Base-by-base conservation (phyloP, 192 early-diverging fungal species). In the Allomyces javanicus region DNA sequence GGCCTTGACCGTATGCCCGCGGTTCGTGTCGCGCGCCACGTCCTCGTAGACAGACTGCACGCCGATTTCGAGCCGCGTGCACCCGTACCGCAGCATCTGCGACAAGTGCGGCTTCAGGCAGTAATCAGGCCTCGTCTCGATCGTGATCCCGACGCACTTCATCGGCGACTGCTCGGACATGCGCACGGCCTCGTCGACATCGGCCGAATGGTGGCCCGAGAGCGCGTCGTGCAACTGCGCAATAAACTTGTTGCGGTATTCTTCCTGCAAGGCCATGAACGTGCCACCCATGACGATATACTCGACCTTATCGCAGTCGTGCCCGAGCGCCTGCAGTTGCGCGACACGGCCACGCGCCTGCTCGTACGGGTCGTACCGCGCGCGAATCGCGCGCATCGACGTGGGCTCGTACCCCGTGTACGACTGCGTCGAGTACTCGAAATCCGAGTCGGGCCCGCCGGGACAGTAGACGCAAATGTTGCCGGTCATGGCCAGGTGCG, bases 331-430 rank as follows among this genome's bases (percentile, higher is more conserved):
- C 72, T 90, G 85, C 7, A 99, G 83, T 75, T 99, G 96, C 74
- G 96, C 94, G 21, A 97, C 83, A 19, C 96, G 86, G 9, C 92
- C 91, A 17, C 90, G 76, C 21, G 94, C 82, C 74, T 99, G 96
- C 73, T 99, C 96, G 66, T 86, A 92, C 9, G 96, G 96, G 73
- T 97, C 87, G 71, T 99, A 99, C 25, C 96, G 81, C n/a, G 96
- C 90, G 19, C 96, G 80, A 65, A 99, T 99, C 5, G 96, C 96
- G 43, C 96, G 86, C 96, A 99, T 99, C 65, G 86, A 89, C 3
- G 96, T 99, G 6, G 96, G 96, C 72, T 99, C 96, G 75, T 97
- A 99, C 33, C 96, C 96, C 24, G 96, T 99, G 68, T 99, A 99
- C n/a, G 94, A 97, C 74, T 99, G 96, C 62, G 96, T 99, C 61